A percentile compares a stretch with the other conserved stretches of the same genome.
Evolutionary conservation across 208 protist species (phyloP).

Genomic region (Crithidia mellificae): DNA sequence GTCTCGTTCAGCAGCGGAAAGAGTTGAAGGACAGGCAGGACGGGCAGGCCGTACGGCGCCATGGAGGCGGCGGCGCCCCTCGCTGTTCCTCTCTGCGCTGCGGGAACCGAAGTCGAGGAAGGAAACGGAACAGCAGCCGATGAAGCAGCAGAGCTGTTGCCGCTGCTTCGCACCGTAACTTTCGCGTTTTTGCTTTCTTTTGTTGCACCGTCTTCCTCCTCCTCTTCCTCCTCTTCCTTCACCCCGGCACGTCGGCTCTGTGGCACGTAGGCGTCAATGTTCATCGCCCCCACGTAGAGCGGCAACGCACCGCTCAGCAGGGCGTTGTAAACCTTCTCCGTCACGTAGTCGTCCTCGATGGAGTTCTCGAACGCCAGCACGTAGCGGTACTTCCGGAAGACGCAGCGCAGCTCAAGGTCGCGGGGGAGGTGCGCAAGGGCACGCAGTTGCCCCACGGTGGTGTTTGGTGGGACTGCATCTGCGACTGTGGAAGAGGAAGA

Average conservation of each 20-base stretch:
- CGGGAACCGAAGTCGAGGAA: too few species aligned
- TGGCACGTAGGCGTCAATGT: constrained; percentile 49
- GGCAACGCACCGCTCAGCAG: constrained; percentile 51
- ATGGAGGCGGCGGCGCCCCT: background rate
- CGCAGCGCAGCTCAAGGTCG: constrained; percentile 28
- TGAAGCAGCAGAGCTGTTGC: too few species aligned
- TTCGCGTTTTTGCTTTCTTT: too few species aligned
- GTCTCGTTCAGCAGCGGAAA: constrained; percentile 28
- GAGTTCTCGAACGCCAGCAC: constrained; percentile 53
- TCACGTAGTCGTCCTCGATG: constrained; percentile 60
- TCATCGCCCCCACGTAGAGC: constrained; percentile 48
- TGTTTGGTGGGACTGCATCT: too few species aligned
- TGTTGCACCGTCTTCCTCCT: too few species aligned
- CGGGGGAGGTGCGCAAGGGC: background rate
- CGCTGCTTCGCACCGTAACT: too few species aligned
- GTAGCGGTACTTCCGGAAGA: constrained; percentile 50
- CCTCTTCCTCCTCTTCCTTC: too few species aligned
- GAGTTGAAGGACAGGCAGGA: constrained; percentile 10
- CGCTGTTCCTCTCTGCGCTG: background rate
- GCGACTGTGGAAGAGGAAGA: too few species aligned
- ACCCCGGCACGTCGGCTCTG: background rate
- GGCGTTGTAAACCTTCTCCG: constrained; percentile 72
- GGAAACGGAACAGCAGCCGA: background rate
- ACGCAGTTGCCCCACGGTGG: background rate
- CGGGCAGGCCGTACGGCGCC: background rate